Percentiles rank a stretch among this genome's conserved stretches.
Conservation (phyloP, 495 filamentous ascomycete species). For the Daldinia concentrica region DNA sequence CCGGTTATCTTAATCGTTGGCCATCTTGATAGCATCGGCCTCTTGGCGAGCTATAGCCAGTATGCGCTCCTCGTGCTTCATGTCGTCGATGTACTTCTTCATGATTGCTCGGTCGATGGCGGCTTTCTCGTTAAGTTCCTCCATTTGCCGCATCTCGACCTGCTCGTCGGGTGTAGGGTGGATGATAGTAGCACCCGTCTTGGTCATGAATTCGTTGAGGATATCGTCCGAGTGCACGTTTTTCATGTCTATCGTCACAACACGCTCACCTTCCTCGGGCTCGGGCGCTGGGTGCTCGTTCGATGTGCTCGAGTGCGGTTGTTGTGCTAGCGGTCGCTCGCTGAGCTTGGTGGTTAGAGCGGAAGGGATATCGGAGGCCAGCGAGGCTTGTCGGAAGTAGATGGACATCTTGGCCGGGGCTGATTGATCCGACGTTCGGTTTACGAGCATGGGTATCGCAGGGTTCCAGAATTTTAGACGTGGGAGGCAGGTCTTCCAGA, state of each 20-base stretch:
- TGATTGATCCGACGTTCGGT: conserved; percentile 65
- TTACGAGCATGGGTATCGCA: conserved; percentile 79
- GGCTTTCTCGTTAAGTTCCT: conserved; percentile 62
- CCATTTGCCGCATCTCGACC: conserved; percentile 65
- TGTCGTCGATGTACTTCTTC: conserved; percentile 68
- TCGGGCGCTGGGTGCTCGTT: conserved; percentile 52
- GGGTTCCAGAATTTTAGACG: conserved; percentile 96
- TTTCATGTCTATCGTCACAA: conserved; percentile 70
- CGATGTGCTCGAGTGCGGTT: conserved; percentile 47
- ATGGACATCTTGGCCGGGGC: conserved; percentile 76
- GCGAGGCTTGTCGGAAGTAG: conserved; percentile 65
- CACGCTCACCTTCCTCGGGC: conserved; percentile 54
- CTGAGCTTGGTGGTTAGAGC: conserved; percentile 32
- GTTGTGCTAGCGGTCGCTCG: conserved; percentile 43
- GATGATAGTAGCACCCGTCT: conserved; percentile 73
- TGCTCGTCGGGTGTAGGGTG: conserved; percentile 68
- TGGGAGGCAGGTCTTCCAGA: conserved; percentile 85
- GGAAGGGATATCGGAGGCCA: conserved; percentile 40
- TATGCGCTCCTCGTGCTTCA: conserved; percentile 67
- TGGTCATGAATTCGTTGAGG: conserved; percentile 68
- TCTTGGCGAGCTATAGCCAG: conserved; percentile 44
- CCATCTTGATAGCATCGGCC: conserved; percentile 46
- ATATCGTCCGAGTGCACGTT: conserved; percentile 69
- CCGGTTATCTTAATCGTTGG: conserved; percentile 38
- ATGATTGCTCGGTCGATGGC: conserved; percentile 67